Evolutionary conservation across 495 filamentous ascomycete genomes (phyloP), one percentile per base, ranked within the genome.

Genomic region (Filosporella fistucella): DNA sequence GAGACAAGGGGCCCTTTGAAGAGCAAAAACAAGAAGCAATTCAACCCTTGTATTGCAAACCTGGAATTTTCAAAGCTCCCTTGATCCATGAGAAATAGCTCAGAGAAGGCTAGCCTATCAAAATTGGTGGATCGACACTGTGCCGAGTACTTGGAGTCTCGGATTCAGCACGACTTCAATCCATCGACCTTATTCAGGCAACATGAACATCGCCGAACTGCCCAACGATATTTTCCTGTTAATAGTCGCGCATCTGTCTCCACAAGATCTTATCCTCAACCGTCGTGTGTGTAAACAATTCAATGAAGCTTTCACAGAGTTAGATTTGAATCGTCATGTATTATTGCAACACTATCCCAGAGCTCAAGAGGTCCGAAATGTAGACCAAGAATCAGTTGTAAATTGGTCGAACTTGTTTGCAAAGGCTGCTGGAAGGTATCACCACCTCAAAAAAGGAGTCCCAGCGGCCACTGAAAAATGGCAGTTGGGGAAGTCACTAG

Each of bases 211-310:
- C 28, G 69, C 75, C 11, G 58, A 68, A 5, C 63, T 76, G n/a
- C 73, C 71, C 30, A 67, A 69, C 46, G 80, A 82, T 21, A 60
- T 77, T 3, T 72, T 76, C 33, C 60, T 80, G 13, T 34, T 79
- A 8, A 63, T 84, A 29, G 52, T 72, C 20, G 68, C 63, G 17
- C 68, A 76, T 42, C 68, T 85, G 20, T 48, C 69, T 2, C 74
- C 80, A 1, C 53, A 45, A 9, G 76, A 81, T 52, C 64, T 74
- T 34, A 54, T 84, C 1, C 66, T 71, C 38, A 76, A 71, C 57
- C 79, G 80, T 34, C 68, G 64, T 5, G 81, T 86, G 21, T 78
- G 68, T 10, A 67, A 60, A 36, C 52, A 59, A 11, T 86, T 81
- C 78, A 58, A 71, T 32, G 57, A 63, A 26, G 72, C 74, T 11